Base-by-base conservation (phyloP, 2,329 filamentous ascomycete genomes). In the Venturia carpophila region DNA sequence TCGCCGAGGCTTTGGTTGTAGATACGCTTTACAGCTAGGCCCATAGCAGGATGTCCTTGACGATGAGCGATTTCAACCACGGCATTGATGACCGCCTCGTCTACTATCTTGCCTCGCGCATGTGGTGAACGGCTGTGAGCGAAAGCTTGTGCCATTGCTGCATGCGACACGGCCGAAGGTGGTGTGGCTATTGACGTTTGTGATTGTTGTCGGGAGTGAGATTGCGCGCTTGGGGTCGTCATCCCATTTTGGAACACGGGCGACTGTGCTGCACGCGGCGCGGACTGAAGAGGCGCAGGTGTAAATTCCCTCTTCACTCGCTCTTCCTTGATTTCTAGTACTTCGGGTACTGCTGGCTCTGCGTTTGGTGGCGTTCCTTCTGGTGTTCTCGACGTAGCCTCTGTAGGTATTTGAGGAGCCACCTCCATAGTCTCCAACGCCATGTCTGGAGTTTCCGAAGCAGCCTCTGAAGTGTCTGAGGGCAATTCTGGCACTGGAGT, bases 371-470 rank as follows among this genome's bases (percentile, higher is more conserved):
- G 45, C 39, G 49, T 64, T 30, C 49, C 63, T 62, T 62, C 55
- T 64, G 55, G 41, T 24, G 64, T 63, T n/a, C 27, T 39, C 34
- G 64, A 65, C 39, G 41, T 60, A 63, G 41, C 45, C n/a, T 61
- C 64, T n/a, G 30, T 7, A 30, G 52, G 52, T 58, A 27, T 58
- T 17, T 63, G 42, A 17, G 61, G 47, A 63, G 27, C 24, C 60
- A 61, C 19, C n/a, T 64, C 64, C 21, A 34, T 43, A 27, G 66
- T 64, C 21, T 63, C 64, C 11, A 17, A 30, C 64, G 24, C 34
- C 19, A 55, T 19, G 68, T 82, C 79, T 64, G 79, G 78, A 52
- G 79, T 81, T 43, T 76, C 77, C 68, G 72, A 74, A 67, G 73
- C 76, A 64, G 80, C 79, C 63, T 76, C 74, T 60, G 73, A 72